These are phyloP conservation scores for Rutstroemia sp. DNA, from an alignment of 2,329 filamentous ascomycete species.

Conservation along the genomic window DNA sequence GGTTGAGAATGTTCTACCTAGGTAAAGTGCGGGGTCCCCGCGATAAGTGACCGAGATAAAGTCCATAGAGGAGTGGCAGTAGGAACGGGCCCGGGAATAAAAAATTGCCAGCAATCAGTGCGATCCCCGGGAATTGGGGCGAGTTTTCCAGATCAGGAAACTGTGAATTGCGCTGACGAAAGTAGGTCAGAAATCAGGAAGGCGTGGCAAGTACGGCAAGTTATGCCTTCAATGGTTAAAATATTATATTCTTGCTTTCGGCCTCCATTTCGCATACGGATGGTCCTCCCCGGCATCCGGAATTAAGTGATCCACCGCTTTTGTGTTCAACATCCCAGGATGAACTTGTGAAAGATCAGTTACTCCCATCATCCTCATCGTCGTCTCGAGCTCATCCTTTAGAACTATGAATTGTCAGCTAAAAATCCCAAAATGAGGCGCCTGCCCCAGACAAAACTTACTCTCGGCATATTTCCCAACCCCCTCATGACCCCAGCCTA, in stretches of 20 bases:
- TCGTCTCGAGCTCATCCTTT: constrained; percentile 55
- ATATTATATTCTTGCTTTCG: constrained; percentile 24
- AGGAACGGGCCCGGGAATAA: too few relatives aligned
- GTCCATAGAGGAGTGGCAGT: too few relatives aligned
- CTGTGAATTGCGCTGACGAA: too few relatives aligned
- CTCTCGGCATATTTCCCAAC: constrained; percentile 45
- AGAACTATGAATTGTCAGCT: constrained; percentile 33
- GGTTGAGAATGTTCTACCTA: too few relatives aligned
- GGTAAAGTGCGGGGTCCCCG: too few relatives aligned
- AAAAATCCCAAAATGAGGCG: not conserved
- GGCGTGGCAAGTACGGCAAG: too few relatives aligned
- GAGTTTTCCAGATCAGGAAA: too few relatives aligned
- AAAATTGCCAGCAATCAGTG: too few relatives aligned
- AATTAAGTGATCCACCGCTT: constrained; percentile 41
- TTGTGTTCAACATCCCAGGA: constrained; percentile 52
- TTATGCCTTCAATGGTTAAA: not conserved
- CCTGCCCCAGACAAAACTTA: constrained; percentile 30
- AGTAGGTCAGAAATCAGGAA: too few relatives aligned
- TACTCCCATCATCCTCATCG: constrained; percentile 59
- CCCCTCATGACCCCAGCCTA: constrained; percentile 55
- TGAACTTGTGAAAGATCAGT: constrained; percentile 53
- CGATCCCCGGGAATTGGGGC: too few relatives aligned
- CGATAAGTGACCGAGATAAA: too few relatives aligned
- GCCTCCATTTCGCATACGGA: constrained; percentile 36
- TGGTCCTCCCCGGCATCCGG: constrained; percentile 35